Evolutionary conservation across 176 grass and related monocot species (phyloP), one percentile per base, ranked within the genome.

Genomic region (Zoysia japonica): DNA sequence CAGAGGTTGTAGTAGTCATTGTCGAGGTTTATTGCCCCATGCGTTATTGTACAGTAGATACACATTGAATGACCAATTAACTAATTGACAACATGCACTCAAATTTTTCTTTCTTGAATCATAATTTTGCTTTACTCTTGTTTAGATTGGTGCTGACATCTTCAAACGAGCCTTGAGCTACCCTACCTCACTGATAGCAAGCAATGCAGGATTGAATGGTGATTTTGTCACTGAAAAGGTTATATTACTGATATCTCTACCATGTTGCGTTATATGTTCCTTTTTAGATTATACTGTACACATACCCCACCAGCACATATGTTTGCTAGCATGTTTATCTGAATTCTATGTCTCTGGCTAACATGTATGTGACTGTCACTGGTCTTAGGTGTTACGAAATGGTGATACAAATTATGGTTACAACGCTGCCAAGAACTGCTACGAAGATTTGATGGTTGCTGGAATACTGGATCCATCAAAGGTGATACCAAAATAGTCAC

Each of bases 141-240:
- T 85, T 82, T 86, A 94, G 94, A 92, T 94, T 90, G 94, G 94
- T 87, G 94, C 91, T n/a, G 94, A 92, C 72, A 97, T 97, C 67
- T 90, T 97, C 81, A 97, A 92, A 84, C 83, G 80, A 72, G 91
- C 94, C 40, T 82, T 97, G 69, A 92, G 89, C 78, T 97, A 97
- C 59, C 94, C 94, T 62, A 76, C 77, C 61, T 80, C 85, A 78
- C 74, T 97, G 72, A 97, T 97, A 88, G 89, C 91, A 54, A 82
- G 85, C 75, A 97, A 97, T 74, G 85, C 94, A 2, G 91, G 91
- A 55, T 57, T 90, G 78, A 97, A 88, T 80, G 94, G 94, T 3
- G 83, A 86, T 64, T 86, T 92, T 70, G 87, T 97, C 12, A 68
- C 90, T 45, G 61, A 90, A 82, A 92, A 90, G 91, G 91, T 93